Conservation (phyloP, 2,329 filamentous ascomycete genomes). For the Scleromitrula shiraiana region DNA sequence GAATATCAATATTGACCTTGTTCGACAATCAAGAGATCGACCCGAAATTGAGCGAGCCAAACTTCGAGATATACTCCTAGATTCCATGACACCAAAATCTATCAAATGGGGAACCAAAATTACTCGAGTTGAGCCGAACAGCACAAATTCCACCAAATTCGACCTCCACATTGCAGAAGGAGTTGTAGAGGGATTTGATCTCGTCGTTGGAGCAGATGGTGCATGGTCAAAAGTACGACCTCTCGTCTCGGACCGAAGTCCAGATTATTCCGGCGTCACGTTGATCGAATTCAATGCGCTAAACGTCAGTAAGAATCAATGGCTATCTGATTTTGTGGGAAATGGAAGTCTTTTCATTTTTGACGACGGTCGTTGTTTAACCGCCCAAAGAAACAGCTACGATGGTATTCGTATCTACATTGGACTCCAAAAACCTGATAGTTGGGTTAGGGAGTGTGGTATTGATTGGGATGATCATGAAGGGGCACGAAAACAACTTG, state of each 20-base stretch:
- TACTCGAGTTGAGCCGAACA: slow-evolving; percentile 5
- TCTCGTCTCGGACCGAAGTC: slow-evolving; percentile 26
- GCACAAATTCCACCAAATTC: slow-evolving; percentile 7
- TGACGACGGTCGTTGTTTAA: slow-evolving; percentile 28
- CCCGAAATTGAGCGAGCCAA: slow-evolving; percentile 35
- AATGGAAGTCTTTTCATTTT: slow-evolving; percentile 30
- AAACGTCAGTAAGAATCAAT: slow-evolving; percentile 29
- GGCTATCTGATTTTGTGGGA: slow-evolving; percentile 32
- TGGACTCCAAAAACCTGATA: slow-evolving; percentile 18
- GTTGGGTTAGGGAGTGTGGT: slow-evolving; percentile 18
- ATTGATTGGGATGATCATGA: slow-evolving; percentile 17
- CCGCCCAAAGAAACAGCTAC: slow-evolving; percentile 35
- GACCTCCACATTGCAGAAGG: slow-evolving; percentile 14
- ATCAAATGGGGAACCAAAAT: slow-evolving; percentile 36
- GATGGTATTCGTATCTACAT: slow-evolving; percentile 30
- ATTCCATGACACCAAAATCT: slow-evolving; percentile 24
- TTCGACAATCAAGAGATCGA: slow-evolving; percentile 12
- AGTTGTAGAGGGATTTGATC: slow-evolving; percentile 26
- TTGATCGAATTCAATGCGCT: slow-evolving; percentile 27
- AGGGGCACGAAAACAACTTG: slow-evolving; percentile 11
- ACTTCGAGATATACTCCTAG: slow-evolving; percentile 31
- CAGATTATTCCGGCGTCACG: slow-evolving; percentile 32
- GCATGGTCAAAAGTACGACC: slow-evolving; percentile 33
- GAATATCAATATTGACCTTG: background rate
- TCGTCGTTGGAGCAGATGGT: slow-evolving; percentile 36